phyloP scores from a whole-genome alignment of 1,139 yeast genomes.

The Suhomyces panamericanus region DNA sequence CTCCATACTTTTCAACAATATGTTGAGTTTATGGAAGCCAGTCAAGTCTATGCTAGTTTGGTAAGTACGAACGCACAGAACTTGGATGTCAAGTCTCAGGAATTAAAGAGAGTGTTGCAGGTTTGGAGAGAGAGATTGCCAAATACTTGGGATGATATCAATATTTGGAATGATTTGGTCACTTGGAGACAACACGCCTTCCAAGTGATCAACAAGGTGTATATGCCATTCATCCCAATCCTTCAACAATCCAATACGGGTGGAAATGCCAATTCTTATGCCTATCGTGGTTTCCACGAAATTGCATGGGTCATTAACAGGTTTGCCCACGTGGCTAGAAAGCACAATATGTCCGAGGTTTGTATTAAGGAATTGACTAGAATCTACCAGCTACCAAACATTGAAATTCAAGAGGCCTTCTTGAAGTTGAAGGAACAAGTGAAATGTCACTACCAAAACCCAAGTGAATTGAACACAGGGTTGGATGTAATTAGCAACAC shows the following conservation, averaged over 20 bases:
- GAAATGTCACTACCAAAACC: constrained; percentile 91
- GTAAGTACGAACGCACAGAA: constrained; percentile 91
- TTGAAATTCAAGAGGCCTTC: constrained; percentile 98
- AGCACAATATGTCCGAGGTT: constrained; percentile 95
- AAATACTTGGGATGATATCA: constrained; percentile 95
- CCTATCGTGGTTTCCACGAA: constrained; percentile 96
- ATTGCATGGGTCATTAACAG: constrained; percentile 98
- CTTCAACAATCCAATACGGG: constrained; percentile 74
- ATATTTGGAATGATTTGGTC: constrained; percentile 94
- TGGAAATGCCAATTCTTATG: constrained; percentile 82
- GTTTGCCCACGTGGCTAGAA: constrained; percentile 97
- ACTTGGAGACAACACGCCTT: constrained; percentile 99
- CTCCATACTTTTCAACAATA: constrained; percentile 96
- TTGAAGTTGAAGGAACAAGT: constrained; percentile 95
- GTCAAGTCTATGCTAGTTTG: constrained; percentile 87
- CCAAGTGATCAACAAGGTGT: constrained; percentile 92
- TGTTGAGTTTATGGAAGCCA: constrained; percentile 96
- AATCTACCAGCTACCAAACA: constrained; percentile 93
- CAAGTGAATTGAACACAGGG: constrained; percentile 86
- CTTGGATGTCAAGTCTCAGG: constrained; percentile 88
- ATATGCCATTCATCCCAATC: constrained; percentile 88
- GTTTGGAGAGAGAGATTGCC: constrained; percentile 99
- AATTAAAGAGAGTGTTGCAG: constrained; percentile 86
- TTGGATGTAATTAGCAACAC: constrained; percentile 96
- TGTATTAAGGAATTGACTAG: constrained; percentile 90